Evolutionary conservation across 2,329 filamentous ascomycete species (phyloP).

Genomic region (Diplocarpon rosae): DNA sequence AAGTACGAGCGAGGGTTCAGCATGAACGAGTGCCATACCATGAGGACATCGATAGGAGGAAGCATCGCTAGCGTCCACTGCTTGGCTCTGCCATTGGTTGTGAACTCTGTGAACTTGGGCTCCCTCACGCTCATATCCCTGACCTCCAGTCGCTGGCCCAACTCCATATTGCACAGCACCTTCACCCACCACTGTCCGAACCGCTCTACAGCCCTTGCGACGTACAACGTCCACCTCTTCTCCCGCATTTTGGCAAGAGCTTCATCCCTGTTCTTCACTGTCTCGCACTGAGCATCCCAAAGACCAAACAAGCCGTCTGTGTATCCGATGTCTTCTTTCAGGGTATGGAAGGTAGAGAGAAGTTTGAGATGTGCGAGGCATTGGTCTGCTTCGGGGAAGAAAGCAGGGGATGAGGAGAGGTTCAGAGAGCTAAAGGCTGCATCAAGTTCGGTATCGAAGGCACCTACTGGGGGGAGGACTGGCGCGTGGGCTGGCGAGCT

Average conservation of each 20-base stretch:
- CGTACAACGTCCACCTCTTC: conserved; percentile 63
- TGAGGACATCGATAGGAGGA: conserved; percentile 59
- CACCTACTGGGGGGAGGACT: conserved; percentile 8
- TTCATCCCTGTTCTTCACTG: conserved; percentile 30
- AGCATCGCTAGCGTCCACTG: conserved; percentile 34
- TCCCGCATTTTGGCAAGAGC: conserved; percentile 48
- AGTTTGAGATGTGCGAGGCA: conserved; percentile 68
- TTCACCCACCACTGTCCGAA: conserved; percentile 56
- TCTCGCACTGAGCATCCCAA: conserved; percentile 32
- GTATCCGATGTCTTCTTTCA: conserved; percentile 57
- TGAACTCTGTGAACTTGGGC: conserved; percentile 11
- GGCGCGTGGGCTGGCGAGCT: conserved; percentile 15
- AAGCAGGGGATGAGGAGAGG: conserved; percentile 23
- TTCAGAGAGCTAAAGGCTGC: conserved; percentile 31
- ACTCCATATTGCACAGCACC: conserved; percentile 19
- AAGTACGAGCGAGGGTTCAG: conserved; percentile 65
- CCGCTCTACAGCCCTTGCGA: conserved; percentile 55
- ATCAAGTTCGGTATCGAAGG: conserved; percentile 15
- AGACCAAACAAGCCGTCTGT: conserved; percentile 58
- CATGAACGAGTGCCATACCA: conserved; percentile 74
- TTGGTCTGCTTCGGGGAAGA: conserved; percentile 37
- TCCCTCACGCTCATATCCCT: conserved; percentile 16
- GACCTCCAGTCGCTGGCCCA: conserved; percentile 18
- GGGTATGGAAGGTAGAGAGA: conserved; percentile 52
- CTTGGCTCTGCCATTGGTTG: conserved; percentile 9